Percentiles rank a stretch among this genome's conserved stretches.
Conservation (phyloP, 83 land plant genomes). For the Thuja plicata region DNA sequence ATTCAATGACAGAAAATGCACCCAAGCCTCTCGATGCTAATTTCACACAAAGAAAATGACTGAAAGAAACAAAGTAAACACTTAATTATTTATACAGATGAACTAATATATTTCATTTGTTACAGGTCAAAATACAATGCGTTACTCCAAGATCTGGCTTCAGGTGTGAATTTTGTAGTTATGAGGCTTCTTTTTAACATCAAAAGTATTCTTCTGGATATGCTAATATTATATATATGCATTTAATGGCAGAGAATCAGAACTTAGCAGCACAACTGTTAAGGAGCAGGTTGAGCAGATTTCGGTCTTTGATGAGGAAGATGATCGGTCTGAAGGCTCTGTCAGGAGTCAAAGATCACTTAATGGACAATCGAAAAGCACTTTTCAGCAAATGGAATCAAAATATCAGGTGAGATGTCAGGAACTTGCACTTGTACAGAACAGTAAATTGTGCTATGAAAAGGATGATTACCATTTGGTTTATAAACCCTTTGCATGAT, state of each 20-base stretch:
- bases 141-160: conserved; percentile 35
- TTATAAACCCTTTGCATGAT: not conserved
- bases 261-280: conserved; percentile 14
- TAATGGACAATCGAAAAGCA: conserved; percentile 15
- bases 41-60: not conserved
- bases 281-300: conserved; percentile 23
- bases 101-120: not conserved
- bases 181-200: not conserved
- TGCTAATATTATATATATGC: not conserved
- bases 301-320: conserved; percentile 29
- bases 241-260: conserved; percentile 24
- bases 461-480: not conserved
- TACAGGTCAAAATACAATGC: conserved; percentile 64
- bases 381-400: not conserved
- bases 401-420: not conserved
- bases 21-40: not conserved
- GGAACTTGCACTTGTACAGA: not conserved
- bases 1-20: not conserved
- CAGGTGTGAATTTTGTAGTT: conserved; percentile 20
- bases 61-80: not conserved
- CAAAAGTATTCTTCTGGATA: not conserved
- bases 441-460: not conserved
- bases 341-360: conserved; percentile 34
- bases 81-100: not conserved
- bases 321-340: conserved; percentile 26